phyloP scores from a whole-genome alignment of 768 basidiomycete species.

The Boletellus ananas region DNA sequence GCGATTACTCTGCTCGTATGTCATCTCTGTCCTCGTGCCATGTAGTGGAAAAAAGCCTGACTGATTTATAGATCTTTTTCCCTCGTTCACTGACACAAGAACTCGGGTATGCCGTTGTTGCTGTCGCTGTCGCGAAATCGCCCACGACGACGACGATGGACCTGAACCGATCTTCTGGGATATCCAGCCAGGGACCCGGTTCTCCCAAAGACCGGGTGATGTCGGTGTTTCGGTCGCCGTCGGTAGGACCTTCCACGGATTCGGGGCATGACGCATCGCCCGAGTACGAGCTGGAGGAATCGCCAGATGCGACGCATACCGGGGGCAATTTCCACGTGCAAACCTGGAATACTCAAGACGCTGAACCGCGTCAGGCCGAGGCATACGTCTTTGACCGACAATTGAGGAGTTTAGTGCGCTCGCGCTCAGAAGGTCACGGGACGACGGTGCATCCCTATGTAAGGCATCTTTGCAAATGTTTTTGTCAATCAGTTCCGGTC shows the following conservation, averaged over 20 bases:
- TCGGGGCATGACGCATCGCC: slow-evolving; percentile 34
- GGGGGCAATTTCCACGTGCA: slow-evolving; percentile 27
- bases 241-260: slow-evolving; percentile 17
- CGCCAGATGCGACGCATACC: slow-evolving; percentile 15
- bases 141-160: slow-evolving; percentile 24
- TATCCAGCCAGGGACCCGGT: slow-evolving; percentile 6
- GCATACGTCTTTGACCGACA: slow-evolving; percentile 27
- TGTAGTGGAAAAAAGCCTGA: background rate
- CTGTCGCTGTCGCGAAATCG: slow-evolving; percentile 29
- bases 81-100: slow-evolving; percentile 68
- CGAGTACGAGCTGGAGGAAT: slow-evolving; percentile 39
- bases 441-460: slow-evolving; percentile 30
- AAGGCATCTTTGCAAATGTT: slow-evolving; percentile 1
- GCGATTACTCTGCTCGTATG: slow-evolving; percentile 75
- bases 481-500: background rate
- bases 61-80: slow-evolving; percentile 59
- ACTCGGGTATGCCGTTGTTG: slow-evolving; percentile 50
- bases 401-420: slow-evolving; percentile 27
- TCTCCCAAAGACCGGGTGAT: slow-evolving; percentile 25
- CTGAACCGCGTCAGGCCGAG: slow-evolving; percentile 13
- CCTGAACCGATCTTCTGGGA: slow-evolving; percentile 11
- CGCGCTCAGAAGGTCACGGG: slow-evolving; percentile 28
- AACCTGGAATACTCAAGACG: slow-evolving; percentile 16
- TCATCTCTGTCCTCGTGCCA: slow-evolving; percentile 2
- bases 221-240: slow-evolving; percentile 19